These are phyloP conservation scores for Prinsepia uniflora DNA, from an alignment of 306 rosid genomes.

Conservation along the genomic window DNA sequence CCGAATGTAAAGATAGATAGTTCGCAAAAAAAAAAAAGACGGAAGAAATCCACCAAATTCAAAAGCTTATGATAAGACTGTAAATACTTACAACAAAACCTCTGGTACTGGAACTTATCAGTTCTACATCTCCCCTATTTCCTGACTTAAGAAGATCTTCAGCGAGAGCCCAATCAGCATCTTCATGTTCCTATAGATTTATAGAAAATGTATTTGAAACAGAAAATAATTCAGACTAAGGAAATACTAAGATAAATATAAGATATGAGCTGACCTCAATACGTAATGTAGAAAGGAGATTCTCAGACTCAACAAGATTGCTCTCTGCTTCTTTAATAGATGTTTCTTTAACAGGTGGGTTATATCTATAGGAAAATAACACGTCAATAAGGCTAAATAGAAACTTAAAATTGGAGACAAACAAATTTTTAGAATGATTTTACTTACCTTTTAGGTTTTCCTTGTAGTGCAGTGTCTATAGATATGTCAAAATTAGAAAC, in stretches of 20 bases:
- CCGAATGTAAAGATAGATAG: slow-evolving; percentile 20
- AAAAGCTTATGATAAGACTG: slow-evolving; percentile 11
- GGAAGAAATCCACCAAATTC: neutral
- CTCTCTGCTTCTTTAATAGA: slow-evolving; percentile 28
- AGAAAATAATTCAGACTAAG: slow-evolving; percentile 9
- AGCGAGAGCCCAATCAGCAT: slow-evolving; percentile 73
- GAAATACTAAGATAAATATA: slow-evolving; percentile 20
- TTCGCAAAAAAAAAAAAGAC: neutral
- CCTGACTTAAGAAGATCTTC: slow-evolving; percentile 52
- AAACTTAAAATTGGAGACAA: slow-evolving; percentile 24
- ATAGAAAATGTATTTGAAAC: slow-evolving; percentile 6
- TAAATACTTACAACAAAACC: slow-evolving; percentile 82
- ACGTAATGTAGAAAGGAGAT: slow-evolving; percentile 33
- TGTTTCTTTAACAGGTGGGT: slow-evolving; percentile 38
- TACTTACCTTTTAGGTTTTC: slow-evolving; percentile 66
- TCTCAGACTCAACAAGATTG: slow-evolving; percentile 31
- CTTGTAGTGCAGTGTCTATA: slow-evolving; percentile 49
- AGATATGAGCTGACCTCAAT: slow-evolving; percentile 46
- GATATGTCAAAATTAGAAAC: slow-evolving; percentile 39
- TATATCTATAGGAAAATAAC: slow-evolving; percentile 51
- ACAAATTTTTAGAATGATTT: slow-evolving; percentile 21
- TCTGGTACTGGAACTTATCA: slow-evolving; percentile 69
- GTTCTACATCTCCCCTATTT: slow-evolving; percentile 66
- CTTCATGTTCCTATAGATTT: slow-evolving; percentile 50
- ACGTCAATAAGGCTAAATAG: slow-evolving; percentile 25